These are phyloP conservation scores for Warburgia ugandensis DNA, from an alignment of 164 flowering plant species.

Conservation along the genomic window DNA sequence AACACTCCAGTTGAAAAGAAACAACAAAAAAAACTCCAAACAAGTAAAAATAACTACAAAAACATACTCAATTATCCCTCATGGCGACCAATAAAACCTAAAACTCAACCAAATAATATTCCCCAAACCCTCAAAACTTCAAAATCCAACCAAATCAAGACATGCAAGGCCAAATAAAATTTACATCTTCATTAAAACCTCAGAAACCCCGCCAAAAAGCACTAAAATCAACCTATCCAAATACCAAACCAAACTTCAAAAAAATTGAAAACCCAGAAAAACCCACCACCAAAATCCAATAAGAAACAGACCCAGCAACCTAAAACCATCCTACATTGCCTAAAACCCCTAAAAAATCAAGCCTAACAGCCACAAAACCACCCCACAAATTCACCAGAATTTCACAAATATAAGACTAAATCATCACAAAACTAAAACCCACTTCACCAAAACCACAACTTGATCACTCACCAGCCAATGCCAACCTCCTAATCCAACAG, in stretches of 20 bases:
- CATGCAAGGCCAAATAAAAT: constrained; percentile 5
- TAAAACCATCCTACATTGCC: constrained; percentile 19
- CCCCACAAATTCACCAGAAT: neutral
- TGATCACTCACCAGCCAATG: constrained; percentile 81
- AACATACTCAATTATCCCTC: no score
- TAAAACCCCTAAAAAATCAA: constrained; percentile 5
- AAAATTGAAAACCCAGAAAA: neutral
- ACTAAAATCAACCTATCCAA: constrained; percentile 1
- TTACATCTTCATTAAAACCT: neutral
- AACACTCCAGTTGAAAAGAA: neutral
- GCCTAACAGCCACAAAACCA: neutral
- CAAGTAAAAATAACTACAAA: no score
- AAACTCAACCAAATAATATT: neutral
- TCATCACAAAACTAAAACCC: constrained; percentile 1
- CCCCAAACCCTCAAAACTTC: neutral
- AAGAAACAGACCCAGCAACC: constrained; percentile 4
- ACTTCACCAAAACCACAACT: constrained; percentile 1
- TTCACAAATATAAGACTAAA: neutral
- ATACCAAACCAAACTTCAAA: neutral
- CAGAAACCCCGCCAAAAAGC: neutral
- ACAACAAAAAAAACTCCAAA: no score
- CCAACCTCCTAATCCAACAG: constrained; percentile 84
- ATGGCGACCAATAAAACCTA: neutral
- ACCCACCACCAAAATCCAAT: neutral
- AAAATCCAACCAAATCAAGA: neutral